These are phyloP conservation scores for Clathrus columnatus DNA, from an alignment of 768 basidiomycete genomes.

Conservation along the genomic window DNA sequence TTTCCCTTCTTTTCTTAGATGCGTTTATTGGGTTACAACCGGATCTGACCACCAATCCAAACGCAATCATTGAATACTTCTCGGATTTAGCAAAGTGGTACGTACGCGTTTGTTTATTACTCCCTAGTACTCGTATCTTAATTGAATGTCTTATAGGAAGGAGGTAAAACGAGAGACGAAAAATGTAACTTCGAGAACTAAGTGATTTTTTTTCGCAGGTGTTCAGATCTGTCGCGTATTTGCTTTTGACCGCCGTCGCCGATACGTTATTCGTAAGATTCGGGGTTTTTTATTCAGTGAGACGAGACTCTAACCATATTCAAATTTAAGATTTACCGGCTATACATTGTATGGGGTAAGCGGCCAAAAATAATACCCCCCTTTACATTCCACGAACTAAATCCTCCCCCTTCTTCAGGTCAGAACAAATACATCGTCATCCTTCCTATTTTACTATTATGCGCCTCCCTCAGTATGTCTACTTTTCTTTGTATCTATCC, in stretches of 20 bases:
- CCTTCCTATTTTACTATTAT: neutral
- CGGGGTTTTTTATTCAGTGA: neutral
- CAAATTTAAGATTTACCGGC: constrained; percentile 2
- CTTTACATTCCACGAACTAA: neutral
- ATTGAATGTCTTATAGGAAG: neutral
- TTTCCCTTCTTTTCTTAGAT: neutral
- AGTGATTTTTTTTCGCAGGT: neutral
- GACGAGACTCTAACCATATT: neutral
- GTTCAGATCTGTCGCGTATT: neutral
- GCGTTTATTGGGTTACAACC: neutral
- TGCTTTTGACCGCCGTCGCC: constrained; percentile 2
- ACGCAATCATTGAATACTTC: neutral
- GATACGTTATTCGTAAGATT: constrained; percentile 2
- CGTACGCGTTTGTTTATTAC: neutral
- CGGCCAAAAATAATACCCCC: neutral
- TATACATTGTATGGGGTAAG: constrained; percentile 1
- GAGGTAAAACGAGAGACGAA: neutral
- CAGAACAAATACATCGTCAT: neutral
- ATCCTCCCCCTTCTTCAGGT: neutral
- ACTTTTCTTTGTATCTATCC: neutral
- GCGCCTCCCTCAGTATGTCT: neutral
- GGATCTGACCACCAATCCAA: neutral
- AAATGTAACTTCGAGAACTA: neutral
- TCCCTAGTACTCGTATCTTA: neutral
- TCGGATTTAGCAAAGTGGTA: neutral